A percentile compares a stretch with the other conserved stretches of the same genome.
phyloP scores from a whole-genome alignment of 306 rosid genomes.

The Elaeagnus macrophylla region DNA sequence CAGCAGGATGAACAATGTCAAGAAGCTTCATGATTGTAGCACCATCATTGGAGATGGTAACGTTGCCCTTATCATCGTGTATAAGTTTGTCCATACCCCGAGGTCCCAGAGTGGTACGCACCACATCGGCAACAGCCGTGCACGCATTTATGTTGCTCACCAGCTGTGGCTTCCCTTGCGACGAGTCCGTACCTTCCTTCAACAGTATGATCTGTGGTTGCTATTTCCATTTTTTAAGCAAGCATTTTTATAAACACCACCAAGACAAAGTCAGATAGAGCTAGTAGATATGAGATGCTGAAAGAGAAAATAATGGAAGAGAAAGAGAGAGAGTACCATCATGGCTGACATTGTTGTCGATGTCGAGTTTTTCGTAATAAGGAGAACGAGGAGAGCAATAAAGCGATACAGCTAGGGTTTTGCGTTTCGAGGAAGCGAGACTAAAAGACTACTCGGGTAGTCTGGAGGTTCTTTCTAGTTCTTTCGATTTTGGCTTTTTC shows the following conservation, averaged over 20 bases:
- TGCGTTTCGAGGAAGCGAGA: background rate
- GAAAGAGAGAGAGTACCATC: conserved; percentile 44
- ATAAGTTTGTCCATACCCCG: conserved; percentile 99
- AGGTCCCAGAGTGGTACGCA: conserved; percentile 82
- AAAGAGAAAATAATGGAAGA: background rate
- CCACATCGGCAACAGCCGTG: conserved; percentile 88
- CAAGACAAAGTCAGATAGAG: conserved; percentile 7
- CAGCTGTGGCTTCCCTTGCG: conserved; percentile 89
- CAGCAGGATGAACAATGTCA: conserved; percentile 91
- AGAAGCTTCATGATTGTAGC: conserved; percentile 98
- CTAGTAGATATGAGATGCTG: background rate
- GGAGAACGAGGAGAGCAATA: background rate
- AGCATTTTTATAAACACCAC: conserved; percentile 24
- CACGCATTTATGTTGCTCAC: conserved; percentile 97
- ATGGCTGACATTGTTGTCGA: conserved; percentile 70
- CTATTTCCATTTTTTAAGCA: conserved; percentile 32
- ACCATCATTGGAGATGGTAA: conserved; percentile 94
- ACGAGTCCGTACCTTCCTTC: conserved; percentile 94
- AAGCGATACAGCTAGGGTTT: conserved; percentile 41
- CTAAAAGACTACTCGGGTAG: background rate
- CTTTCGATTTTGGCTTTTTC: background rate
- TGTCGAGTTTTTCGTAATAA: background rate
- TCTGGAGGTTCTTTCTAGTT: background rate
- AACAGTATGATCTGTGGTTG: conserved; percentile 97
- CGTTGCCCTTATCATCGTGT: conserved; percentile 78